Evolutionary conservation across 306 rosid species (phyloP), one percentile per base, ranked within the genome.

Genomic region (Styphnolobium japonicum): DNA sequence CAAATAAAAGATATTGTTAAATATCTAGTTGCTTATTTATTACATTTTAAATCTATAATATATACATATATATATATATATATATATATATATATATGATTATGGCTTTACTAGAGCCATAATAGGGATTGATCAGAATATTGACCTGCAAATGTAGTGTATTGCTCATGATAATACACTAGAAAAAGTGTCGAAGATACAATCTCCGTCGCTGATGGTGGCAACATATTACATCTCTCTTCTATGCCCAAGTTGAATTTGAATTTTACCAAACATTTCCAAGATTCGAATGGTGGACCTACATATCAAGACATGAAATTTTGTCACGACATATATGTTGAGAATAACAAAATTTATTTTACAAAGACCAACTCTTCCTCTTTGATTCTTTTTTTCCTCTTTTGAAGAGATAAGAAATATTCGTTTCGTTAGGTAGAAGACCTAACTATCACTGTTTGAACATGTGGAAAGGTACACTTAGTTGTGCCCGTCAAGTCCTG

Each of bases 391-490:
- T 14, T 43, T 48, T 61, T 27, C 37, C 21, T 11, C 36, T 56
- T 67, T 67, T 67, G 18, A 74, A 55, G 37, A 67, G 49, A 68
- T 27, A 36, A 21, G 48, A 43, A 65, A 45, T 42, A 67, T 76
- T 57, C 52, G 69, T 73, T 45, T 62, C n/a, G 67, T 85, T 85
- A 82, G 88, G 88, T 78, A 74, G 19, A 68, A 36, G 66, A 53
- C 84, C 86, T 45, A 81, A 81, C 72, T 42, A 72, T 68, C 71
- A 80, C 88, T 78, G 53, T 85, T 78, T 74, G 56, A 70, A 61
- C 86, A 82, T 74, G 86, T 78, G 86, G 22, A 46, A 82, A 68
- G 76, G 83, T 67, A 77, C 15, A 39, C 77, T 45, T 34, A 46
- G 71, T 80, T 75, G 87, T 76, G 23, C 25, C 73, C 82, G 39